Base-by-base conservation (phyloP, 495 filamentous ascomycete species). In the Xylaria flabelliformis region DNA sequence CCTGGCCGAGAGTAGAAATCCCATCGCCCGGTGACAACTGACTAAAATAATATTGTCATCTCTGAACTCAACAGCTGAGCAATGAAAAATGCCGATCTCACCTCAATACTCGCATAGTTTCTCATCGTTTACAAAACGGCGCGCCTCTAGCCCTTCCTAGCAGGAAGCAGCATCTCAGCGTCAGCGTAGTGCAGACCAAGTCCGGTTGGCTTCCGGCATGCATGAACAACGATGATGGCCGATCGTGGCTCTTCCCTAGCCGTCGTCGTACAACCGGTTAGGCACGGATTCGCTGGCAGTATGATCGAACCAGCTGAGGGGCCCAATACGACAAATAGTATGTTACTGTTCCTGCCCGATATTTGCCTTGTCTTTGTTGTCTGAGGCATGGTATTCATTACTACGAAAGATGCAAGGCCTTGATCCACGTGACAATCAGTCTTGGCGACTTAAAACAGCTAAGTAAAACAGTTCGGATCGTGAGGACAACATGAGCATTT, bases 341-440 rank as follows among this genome's bases (percentile, higher is more conserved):
- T 56, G 51, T 67, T 67, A 42, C 36, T 67, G 65, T 67, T 44
- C 65, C 65, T 56, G 50, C 65, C 50, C 65, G 21, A 67, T 67
- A 55, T 44, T 67, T 56, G 65, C 50, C 56, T 46, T 42, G 19
- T 32, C 21, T 67, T 67, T 12, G 34, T 34, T n/a, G 58, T 39
- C 58, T 39, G 58, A 21, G 34, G 17, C 32, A 61, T 61, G 17
- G 58, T 39, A 61, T 39, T 39, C 58, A 34, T 9, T 39, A 61
- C 58, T 12, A 61, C 19, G 26, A 50, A 50, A 65, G 24, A 36
- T 17, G 39, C 44, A 19, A 48, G 13, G 24, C 36, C 36, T 26
- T 7, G 42, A 26, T 53, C 58, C 58, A 70, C 56, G 56, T 63
- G 58, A 70, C 19, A 53, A 24, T 36, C 32, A 34, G 32, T 53